These are phyloP conservation scores for Byssothecium circinans DNA, from an alignment of 2,329 filamentous ascomycete genomes.

Conservation along the genomic window DNA sequence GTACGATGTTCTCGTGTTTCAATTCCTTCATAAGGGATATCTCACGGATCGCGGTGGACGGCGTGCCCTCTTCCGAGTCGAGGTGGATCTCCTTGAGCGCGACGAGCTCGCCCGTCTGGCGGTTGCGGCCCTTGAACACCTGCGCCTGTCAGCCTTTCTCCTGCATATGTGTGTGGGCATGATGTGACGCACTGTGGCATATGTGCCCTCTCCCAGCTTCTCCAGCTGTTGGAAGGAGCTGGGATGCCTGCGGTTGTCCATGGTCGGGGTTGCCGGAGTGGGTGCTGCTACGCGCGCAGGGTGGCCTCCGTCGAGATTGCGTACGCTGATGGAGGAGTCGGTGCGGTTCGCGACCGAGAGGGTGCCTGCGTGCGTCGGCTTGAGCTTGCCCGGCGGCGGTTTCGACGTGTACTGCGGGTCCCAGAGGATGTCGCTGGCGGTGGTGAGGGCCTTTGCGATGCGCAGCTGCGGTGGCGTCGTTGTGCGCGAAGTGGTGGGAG, in stretches of 20 bases:
- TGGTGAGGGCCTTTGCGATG: slow-evolving; percentile 51
- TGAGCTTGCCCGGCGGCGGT: slow-evolving; percentile 49
- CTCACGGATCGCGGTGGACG: slow-evolving; percentile 94
- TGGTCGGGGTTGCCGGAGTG: slow-evolving; percentile 45
- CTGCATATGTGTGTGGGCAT: not conserved
- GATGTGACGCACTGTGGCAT: slow-evolving; percentile 77
- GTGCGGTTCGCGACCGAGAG: slow-evolving; percentile 51
- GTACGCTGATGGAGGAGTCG: slow-evolving; percentile 55
- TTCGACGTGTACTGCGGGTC: slow-evolving; percentile 51
- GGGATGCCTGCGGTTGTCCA: slow-evolving; percentile 91
- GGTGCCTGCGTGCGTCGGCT: slow-evolving; percentile 53
- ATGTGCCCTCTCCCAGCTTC: slow-evolving; percentile 96
- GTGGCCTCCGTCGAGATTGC: slow-evolving; percentile 50
- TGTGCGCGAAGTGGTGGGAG: slow-evolving; percentile 27
- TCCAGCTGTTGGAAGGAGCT: slow-evolving; percentile 99
- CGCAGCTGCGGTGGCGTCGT: slow-evolving; percentile 40
- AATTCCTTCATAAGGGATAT: slow-evolving; percentile 99
- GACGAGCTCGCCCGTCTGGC: slow-evolving; percentile 94
- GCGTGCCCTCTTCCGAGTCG: slow-evolving; percentile 96
- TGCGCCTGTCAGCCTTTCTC: slow-evolving; percentile 46
- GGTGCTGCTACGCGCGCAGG: slow-evolving; percentile 26
- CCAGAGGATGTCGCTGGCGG: slow-evolving; percentile 54
- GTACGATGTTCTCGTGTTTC: slow-evolving; percentile 98
- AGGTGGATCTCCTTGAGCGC: slow-evolving; percentile 98
- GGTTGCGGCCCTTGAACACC: slow-evolving; percentile 98